Evolutionary conservation across 306 rosid genomes (phyloP).

Genomic region (Delonix regia): DNA sequence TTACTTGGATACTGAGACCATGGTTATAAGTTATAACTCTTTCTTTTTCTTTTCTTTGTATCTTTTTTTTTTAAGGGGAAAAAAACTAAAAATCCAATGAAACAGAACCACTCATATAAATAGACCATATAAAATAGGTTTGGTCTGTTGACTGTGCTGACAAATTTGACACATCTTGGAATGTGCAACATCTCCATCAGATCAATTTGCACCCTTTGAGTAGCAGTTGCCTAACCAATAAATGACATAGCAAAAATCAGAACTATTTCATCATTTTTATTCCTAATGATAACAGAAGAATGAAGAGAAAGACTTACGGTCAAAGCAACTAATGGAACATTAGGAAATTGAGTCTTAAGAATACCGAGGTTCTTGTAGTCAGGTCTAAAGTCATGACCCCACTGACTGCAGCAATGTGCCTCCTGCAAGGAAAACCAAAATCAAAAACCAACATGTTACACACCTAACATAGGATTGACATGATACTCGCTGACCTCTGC

Average conservation of each 20-base stretch:
- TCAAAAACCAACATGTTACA: conserved; percentile 27
- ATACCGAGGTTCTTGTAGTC: conserved; percentile 95
- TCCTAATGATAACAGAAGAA: conserved; percentile 1
- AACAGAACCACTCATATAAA: conserved; percentile 1
- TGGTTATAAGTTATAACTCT: conserved; percentile 9
- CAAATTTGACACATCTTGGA: conserved; percentile 84
- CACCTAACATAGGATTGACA: neutral
- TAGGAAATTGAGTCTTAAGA: conserved; percentile 94
- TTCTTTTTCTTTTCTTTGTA: too few species aligned
- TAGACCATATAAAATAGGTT: conserved; percentile 86
- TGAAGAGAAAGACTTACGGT: conserved; percentile 60
- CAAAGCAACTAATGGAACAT: conserved; percentile 84
- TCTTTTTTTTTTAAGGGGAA: neutral
- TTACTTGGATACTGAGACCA: conserved; percentile 23
- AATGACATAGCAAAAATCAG: conserved; percentile 19
- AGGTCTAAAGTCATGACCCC: conserved; percentile 99
- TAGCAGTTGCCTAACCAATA: conserved; percentile 87
- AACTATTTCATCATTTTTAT: neutral
- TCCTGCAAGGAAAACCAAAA: conserved; percentile 62
- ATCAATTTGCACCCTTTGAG: conserved; percentile 92
- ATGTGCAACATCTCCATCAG: conserved; percentile 91
- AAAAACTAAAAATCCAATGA: conserved; percentile 23
- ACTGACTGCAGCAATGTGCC: conserved; percentile 99
- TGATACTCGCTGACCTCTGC: conserved; percentile 5
- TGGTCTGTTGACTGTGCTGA: conserved; percentile 95